phyloP scores from a whole-genome alignment of 2,329 filamentous ascomycete genomes.

The Pyricularia sp. region DNA sequence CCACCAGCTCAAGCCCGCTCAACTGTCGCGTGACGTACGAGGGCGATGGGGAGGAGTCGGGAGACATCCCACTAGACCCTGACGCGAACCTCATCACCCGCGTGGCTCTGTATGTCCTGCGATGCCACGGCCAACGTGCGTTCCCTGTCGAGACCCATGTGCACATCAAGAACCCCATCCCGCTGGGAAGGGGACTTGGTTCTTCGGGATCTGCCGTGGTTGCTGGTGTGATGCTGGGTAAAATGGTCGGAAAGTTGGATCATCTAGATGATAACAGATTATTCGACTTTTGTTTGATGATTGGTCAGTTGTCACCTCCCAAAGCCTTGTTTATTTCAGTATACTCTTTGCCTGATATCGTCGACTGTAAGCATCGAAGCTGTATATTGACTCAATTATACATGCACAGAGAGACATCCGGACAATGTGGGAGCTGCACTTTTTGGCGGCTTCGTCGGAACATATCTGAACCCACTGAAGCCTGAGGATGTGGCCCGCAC shows the following conservation, averaged over 20 bases:
- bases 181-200: slow-evolving; percentile 82
- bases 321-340: background rate
- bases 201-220: slow-evolving; percentile 93
- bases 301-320: slow-evolving; percentile 39
- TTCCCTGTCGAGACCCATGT: slow-evolving; percentile 83
- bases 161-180: slow-evolving; percentile 92
- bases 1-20: slow-evolving; percentile 45
- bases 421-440: slow-evolving; percentile 92
- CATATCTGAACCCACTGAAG: slow-evolving; percentile 84
- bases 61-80: slow-evolving; percentile 69
- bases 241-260: slow-evolving; percentile 70
- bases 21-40: slow-evolving; percentile 91
- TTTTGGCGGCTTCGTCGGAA: slow-evolving; percentile 93
- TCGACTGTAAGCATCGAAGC: background rate
- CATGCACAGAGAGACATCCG: slow-evolving; percentile 58
- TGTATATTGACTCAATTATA: background rate
- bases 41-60: slow-evolving; percentile 57
- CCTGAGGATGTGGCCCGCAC: slow-evolving; percentile 80
- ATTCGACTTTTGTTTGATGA: slow-evolving; percentile 96
- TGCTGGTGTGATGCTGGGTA: slow-evolving; percentile 84
- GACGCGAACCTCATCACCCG: slow-evolving; percentile 87
- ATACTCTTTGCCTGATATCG: background rate
- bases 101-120: slow-evolving; percentile 84
- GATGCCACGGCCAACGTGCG: slow-evolving; percentile 74
- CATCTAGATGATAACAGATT: slow-evolving; percentile 65